Base-by-base conservation (phyloP, 129 eudicot species). In the Deinandra increscens region DNA sequence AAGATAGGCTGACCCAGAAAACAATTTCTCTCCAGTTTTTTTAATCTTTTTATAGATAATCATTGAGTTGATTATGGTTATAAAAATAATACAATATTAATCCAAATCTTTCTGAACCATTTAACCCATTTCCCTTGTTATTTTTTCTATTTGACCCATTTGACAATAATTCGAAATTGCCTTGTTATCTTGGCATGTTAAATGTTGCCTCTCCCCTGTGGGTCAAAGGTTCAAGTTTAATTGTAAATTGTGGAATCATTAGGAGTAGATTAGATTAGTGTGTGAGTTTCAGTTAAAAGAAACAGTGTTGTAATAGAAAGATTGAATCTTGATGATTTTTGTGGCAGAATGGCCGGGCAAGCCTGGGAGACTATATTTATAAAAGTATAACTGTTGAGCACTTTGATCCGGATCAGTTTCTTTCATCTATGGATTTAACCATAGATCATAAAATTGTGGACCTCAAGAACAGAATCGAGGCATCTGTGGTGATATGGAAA, bases 401-500 rank as follows among this genome's bases (percentile, higher is more conserved):
- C 74, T 94, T 94, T 68, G 97, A 94, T 45, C 96, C 96, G 0
- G 89, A 87, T 68, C 48, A 66, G 6, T 87, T 94, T 46, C 87
- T 94, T 22, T 78, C 82, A 29, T 36, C 78, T 9, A 75, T 87
- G 81, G 97, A 94, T 79, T 80, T 94, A 43, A 83, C 96, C 6
- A 85, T 85, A 15, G 99, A 94, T 63, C 97, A 85, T 58, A 94
- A 94, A 49, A 94, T 94, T 37, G 77, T 90, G 26, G 99, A 94
- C 69, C 96, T 94, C 18, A 94, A 90, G 81, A 94, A 87, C 45
- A 90, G 86, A 75, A 87, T 94, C 17, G 99, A 94, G 84, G 99
- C 99, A 4, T 94, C 99, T 8, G 85, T 85, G 23, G 90, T 87
- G 68, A 94, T 90, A 39, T 90, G 99, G 99, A 90, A 79, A 77